Percentiles rank a stretch among this genome's conserved stretches.
These are phyloP conservation scores for Fusarium tuaranense DNA, from an alignment of 2,329 filamentous ascomycete genomes.

Conservation along the genomic window DNA sequence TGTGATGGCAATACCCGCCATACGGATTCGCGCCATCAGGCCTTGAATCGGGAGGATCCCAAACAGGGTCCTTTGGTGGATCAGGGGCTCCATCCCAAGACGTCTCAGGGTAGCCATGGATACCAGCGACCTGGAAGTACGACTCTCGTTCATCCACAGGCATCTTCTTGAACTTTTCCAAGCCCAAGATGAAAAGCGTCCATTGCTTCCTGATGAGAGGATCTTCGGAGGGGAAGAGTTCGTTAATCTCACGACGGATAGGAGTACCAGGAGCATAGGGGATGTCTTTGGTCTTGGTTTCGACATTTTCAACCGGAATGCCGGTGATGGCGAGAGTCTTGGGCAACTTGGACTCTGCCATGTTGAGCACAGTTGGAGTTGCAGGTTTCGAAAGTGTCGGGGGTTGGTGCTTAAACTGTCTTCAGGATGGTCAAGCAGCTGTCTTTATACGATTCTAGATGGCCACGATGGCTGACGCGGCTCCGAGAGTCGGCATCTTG, in stretches of 20 bases:
- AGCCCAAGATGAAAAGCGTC: constrained; percentile 13
- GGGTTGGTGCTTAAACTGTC: too few species aligned
- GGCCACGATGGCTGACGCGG: neutral
- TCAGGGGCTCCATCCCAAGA: neutral
- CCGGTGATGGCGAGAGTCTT: constrained; percentile 16
- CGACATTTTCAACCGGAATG: neutral
- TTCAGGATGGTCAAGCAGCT: neutral
- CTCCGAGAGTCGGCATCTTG: neutral
- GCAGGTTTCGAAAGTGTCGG: neutral
- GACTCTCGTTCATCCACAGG: neutral
- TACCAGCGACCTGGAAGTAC: constrained; percentile 2
- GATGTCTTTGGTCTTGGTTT: neutral
- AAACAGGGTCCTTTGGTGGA: neutral
- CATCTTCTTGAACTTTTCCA: constrained; percentile 15
- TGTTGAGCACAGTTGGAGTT: neutral
- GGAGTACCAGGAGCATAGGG: constrained; percentile 2
- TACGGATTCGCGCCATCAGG: constrained; percentile 15
- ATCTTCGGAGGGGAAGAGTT: neutral
- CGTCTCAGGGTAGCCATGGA: neutral
- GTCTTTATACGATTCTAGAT: neutral
- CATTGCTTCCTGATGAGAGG: neutral
- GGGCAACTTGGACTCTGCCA: neutral
- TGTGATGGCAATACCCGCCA: constrained; percentile 71
- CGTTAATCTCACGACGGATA: constrained; percentile 6
- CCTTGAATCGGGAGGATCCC: neutral